Conservation (phyloP, 73 alveolate genomes). For the Paramecium tetraurelia region DNA sequence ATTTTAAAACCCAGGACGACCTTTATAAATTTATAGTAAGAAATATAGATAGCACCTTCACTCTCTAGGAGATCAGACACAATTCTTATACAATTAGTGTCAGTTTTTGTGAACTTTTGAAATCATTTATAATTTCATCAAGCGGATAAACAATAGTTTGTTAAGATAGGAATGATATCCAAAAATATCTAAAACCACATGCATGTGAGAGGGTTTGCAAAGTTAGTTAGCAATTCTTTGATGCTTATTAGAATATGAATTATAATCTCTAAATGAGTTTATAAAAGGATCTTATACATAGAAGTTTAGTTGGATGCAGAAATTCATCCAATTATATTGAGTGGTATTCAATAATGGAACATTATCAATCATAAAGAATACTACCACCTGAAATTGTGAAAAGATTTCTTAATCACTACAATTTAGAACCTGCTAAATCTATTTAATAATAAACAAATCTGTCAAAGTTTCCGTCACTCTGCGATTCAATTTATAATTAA, state of each 20-base stretch:
- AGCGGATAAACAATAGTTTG: not conserved
- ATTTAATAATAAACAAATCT: not conserved
- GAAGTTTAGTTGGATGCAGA: not conserved
- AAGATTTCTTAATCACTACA: not conserved
- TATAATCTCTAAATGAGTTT: not conserved
- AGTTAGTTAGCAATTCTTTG: not conserved
- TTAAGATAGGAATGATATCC: not conserved
- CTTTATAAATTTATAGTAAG: not conserved
- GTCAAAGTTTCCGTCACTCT: not conserved
- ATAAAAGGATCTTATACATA: not conserved
- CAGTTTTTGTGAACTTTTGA: not conserved
- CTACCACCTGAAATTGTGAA: not conserved
- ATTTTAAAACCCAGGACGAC: not conserved
- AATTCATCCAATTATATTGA: not conserved
- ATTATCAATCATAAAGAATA: not conserved
- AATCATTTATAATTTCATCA: not conserved
- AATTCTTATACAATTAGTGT: not conserved
- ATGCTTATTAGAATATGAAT: not conserved
- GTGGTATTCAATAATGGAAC: not conserved
- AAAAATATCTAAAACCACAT: not conserved
- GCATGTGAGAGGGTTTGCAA: not conserved
- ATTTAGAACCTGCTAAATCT: not conserved
- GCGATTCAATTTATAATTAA: not conserved
- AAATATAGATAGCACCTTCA: not conserved
- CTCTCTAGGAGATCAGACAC: not conserved